These are phyloP conservation scores for Arachis stenosperma DNA, from an alignment of 306 rosid genomes.

Conservation along the genomic window DNA sequence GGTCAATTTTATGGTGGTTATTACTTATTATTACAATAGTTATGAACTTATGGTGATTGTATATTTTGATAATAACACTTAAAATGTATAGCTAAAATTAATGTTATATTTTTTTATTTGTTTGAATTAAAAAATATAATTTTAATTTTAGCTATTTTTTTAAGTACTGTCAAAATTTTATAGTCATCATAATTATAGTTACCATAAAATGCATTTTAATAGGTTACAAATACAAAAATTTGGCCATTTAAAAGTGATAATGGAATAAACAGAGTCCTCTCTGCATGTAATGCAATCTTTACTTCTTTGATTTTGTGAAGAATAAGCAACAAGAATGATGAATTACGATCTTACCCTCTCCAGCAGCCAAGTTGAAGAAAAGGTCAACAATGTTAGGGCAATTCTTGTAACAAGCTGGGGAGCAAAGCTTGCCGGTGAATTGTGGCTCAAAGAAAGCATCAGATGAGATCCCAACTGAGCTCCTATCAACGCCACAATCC, in stretches of 20 bases:
- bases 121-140: too few species aligned
- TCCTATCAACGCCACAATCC: constrained; percentile 77
- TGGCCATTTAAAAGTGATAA: background rate
- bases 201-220: too few species aligned
- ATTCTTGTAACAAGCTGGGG: constrained; percentile 63
- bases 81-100: too few species aligned
- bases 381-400: constrained; percentile 83
- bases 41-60: too few species aligned
- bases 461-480: constrained; percentile 77
- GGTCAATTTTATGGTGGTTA: too few species aligned
- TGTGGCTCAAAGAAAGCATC: constrained; percentile 81
- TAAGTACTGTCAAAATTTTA: too few species aligned
- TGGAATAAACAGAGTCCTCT: background rate
- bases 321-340: constrained; percentile 14
- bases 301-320: constrained; percentile 1
- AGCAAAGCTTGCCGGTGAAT: constrained; percentile 69
- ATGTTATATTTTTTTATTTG: too few species aligned
- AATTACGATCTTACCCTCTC: constrained; percentile 59
- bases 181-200: too few species aligned
- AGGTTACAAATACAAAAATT: background rate
- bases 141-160: too few species aligned
- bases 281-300: background rate
- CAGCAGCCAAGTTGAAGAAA: constrained; percentile 76
- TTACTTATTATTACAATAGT: too few species aligned
- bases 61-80: too few species aligned